Evolutionary conservation across 2,329 filamentous ascomycete species (phyloP), one percentile per base, ranked within the genome.

Genomic region (Neurospora crassa): DNA sequence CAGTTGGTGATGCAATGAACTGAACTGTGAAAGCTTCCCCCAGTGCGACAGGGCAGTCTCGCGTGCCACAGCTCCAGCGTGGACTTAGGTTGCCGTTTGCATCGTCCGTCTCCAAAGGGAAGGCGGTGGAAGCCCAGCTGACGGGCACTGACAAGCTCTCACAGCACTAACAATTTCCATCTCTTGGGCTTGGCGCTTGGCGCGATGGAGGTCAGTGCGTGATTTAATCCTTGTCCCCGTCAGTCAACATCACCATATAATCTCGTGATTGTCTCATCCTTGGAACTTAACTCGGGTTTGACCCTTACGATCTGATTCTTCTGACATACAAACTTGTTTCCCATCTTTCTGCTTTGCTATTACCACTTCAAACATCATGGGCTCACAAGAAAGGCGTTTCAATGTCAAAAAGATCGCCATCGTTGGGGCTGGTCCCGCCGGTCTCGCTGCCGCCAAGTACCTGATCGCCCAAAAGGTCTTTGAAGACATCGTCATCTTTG

Each of bases 401-500:
- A 74, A 82, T 73, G 85, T 92, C 68, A 84, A 84, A 72, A 87
- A 81, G 67, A 84, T 97, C 74, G 93, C 92, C 75, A 85, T 97
- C 72, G 89, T 97, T 74, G 94, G 94, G 29, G 94, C 92, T 11
- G 94, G 94, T 0, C 92, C 94, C 0, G 88, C 88, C 73, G 94
- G 95, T 5, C 84, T 97, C 4, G 88, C 91, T 37, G 89, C 91
- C 34, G 93, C 93, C 70, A 96, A 93, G 84, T 94, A 94, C 77
- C 84, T 97, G 20, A 79, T 87, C 12, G 92, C 91, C 0, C 93
- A 91, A 85, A 77, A 83, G 45, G 74, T 79, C 1, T 96, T 96
- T 77, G 82, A 89, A 14, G 86, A 84, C 40, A 90, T 98, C 72
- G 87, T 90, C 72, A 81, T 97, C 47, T 96, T 92, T 77, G 96